These are phyloP conservation scores for Cutaneotrichosporon spelunceum DNA, from an alignment of 1,284 basidiomycete genomes.

Conservation along the genomic window DNA sequence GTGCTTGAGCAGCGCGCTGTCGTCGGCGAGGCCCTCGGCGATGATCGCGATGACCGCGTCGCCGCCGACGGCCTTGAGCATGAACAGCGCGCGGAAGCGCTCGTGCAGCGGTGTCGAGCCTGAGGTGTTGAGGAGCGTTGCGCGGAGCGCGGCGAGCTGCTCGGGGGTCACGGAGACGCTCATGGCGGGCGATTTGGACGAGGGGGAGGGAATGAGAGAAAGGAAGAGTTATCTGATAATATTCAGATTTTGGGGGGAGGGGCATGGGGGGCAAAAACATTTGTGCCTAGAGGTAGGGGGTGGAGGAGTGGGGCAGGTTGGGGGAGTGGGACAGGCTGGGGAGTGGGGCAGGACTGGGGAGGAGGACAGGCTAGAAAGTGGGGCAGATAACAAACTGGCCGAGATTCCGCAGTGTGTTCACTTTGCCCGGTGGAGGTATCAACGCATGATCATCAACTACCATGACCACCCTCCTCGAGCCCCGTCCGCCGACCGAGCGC, in stretches of 20 bases:
- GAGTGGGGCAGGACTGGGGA: no score
- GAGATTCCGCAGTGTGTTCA: no score
- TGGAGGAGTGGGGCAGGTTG: no score
- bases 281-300: no score
- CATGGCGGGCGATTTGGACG: slow-evolving; percentile 30
- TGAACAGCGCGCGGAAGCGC: slow-evolving; percentile 89
- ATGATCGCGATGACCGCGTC: slow-evolving; percentile 78
- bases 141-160: slow-evolving; percentile 41
- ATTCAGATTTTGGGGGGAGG: no score
- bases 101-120: slow-evolving; percentile 76
- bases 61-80: slow-evolving; percentile 77
- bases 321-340: no score
- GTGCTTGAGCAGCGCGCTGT: slow-evolving; percentile 90
- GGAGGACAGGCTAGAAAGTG: no score
- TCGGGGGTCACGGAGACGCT: slow-evolving; percentile 42
- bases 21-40: slow-evolving; percentile 77
- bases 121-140: slow-evolving; percentile 68
- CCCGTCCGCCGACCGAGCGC: slow-evolving; percentile 21
- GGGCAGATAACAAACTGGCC: background rate
- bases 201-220: background rate
- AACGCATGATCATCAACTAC: background rate
- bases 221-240: slow-evolving; percentile 8
- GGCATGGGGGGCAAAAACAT: no score
- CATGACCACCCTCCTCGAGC: slow-evolving; percentile 20
- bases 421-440: background rate